Base-by-base conservation (phyloP, 2,329 filamentous ascomycete species). In the Diplodia scrobiculata region DNA sequence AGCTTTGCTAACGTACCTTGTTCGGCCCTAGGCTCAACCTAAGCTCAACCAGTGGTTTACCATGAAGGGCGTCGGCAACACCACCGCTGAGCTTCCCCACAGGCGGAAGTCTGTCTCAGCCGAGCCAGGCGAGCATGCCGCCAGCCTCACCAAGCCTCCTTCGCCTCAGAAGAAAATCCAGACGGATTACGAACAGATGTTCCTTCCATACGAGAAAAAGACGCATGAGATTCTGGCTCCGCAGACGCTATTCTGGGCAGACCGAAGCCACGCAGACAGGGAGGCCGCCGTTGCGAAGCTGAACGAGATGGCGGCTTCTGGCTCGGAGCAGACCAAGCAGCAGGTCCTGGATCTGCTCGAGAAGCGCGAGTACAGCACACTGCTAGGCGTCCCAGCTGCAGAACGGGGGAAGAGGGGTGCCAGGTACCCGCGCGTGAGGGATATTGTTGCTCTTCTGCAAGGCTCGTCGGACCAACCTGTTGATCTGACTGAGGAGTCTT, bases 121-220 rank as follows among this genome's bases (percentile, higher is more conserved):
- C 69, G 68, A 71, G 67, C 67, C 72, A 47, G 67, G 71, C 4
- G 58, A 62, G 25, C n/a, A n/a, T 11, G 14, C 10, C 17, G 41
- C 27, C 13, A 62, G 58, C 29, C 45, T 47, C 13, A 32, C 48
- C 17, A 51, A 41, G 13, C 32, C 48, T 1, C 13, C 36, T 11
- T 53, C 60, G 14, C 60, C 47, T 11, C 69, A 68, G 17, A 72
- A 73, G 58, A 78, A 75, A 64, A 70, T 69, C 21, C 63, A 62
- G 14, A 77, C 76, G 5, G 80, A 82, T 68, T 79, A 81, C 67
- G 70, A 90, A 19, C 87, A 86, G 70, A 81, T 84, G 41, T 98
- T 98, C 72, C 84, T 92, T 36, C 88, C 91, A 0, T 98, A 97
- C 76, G 93, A 90, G 68, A 73, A 95, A 53, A 89, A 91, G 67